phyloP scores from a whole-genome alignment of 2,329 filamentous ascomycete genomes.

The Nigrospora sphaerica region DNA sequence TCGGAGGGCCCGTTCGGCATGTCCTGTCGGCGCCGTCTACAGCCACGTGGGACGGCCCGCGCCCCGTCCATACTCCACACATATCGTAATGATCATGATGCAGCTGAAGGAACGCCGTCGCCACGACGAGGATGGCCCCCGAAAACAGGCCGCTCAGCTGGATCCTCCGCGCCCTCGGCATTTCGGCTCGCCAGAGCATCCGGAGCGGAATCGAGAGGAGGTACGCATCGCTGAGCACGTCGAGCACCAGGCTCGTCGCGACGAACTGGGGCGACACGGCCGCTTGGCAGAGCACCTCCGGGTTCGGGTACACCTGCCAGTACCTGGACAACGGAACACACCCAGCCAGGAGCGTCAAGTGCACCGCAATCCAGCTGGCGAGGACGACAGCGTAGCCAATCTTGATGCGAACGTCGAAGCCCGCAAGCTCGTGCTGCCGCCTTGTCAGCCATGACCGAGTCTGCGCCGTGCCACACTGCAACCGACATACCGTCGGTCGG shows the following conservation, averaged over 20 bases:
- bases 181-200: conserved; percentile 3
- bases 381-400: conserved; percentile 3
- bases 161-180: conserved; percentile 1
- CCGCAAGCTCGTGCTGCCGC: not conserved
- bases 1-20: conserved; percentile 1
- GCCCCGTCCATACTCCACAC: not conserved
- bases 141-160: conserved; percentile 3
- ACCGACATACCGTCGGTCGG: conserved; percentile 4
- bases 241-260: conserved; percentile 1
- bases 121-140: conserved; percentile 4
- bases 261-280: conserved; percentile 5
- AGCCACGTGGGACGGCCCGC: not conserved
- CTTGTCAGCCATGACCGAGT: not conserved
- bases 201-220: conserved; percentile 6
- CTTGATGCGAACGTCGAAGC: conserved; percentile 3
- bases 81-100: conserved; percentile 4
- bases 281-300: conserved; percentile 7
- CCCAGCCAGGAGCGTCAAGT: conserved; percentile 3
- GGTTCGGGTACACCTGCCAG: conserved; percentile 10
- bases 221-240: conserved; percentile 7
- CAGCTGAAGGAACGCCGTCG: conserved; percentile 3
- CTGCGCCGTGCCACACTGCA: too few species aligned
- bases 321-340: conserved; percentile 7
- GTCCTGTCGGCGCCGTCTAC: conserved; percentile 1
- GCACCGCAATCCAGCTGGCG: conserved; percentile 4